A percentile compares a stretch with the other conserved stretches of the same genome.
Evolutionary conservation across 2,329 filamentous ascomycete genomes (phyloP).

Genomic region (Fusarium euwallaceae): DNA sequence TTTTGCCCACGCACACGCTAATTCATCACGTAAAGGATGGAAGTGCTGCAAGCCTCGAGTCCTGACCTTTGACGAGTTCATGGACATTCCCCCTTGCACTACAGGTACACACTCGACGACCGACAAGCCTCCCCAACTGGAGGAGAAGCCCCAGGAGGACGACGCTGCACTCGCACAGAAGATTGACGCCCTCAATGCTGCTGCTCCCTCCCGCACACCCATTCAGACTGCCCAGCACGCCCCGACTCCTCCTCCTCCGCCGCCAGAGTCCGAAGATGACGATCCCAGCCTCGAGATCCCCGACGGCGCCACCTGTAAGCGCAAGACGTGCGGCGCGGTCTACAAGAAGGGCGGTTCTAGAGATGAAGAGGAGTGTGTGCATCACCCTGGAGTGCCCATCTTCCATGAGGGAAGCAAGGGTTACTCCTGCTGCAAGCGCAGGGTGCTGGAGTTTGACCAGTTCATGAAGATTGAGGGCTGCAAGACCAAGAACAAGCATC

Average conservation of each 20-base stretch:
- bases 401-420: conserved; percentile 99
- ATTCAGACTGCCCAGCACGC: conserved; percentile 61
- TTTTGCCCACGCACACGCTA: background rate
- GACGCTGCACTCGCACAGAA: conserved; percentile 58
- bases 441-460: conserved; percentile 96
- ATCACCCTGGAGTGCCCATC: conserved; percentile 90
- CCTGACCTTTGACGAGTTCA: conserved; percentile 98
- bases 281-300: conserved; percentile 81
- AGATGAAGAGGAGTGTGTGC: conserved; percentile 82
- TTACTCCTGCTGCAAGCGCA: conserved; percentile 95
- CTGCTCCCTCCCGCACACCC: conserved; percentile 57
- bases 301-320: conserved; percentile 80
- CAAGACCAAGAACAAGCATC: conserved; percentile 82
- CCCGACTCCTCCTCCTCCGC: conserved; percentile 68
- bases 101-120: conserved; percentile 92
- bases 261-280: conserved; percentile 87
- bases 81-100: conserved; percentile 91
- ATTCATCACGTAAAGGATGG: conserved; percentile 76
- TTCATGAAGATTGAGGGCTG: conserved; percentile 97
- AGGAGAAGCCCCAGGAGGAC: conserved; percentile 66
- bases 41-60: conserved; percentile 99
- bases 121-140: conserved; percentile 74
- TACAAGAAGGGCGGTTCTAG: conserved; percentile 73
- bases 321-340: conserved; percentile 77
- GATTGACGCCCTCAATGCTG: conserved; percentile 67